phyloP scores from a whole-genome alignment of 2,329 filamentous ascomycete species.

The Grosmannia penicillata region DNA sequence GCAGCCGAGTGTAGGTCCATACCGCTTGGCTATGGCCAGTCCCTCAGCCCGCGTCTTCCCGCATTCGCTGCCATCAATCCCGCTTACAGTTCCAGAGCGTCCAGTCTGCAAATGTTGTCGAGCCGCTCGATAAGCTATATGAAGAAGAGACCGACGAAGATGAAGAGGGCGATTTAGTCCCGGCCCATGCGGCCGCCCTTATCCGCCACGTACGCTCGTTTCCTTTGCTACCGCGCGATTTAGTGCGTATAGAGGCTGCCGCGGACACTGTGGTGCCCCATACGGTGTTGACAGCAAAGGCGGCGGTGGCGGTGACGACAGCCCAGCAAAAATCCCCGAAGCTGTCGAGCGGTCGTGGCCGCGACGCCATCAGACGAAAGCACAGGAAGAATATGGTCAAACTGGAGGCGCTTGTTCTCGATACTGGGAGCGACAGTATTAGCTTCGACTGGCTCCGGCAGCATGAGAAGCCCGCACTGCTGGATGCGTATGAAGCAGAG shows the following conservation, averaged over 20 bases:
- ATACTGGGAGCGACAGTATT: conserved; percentile 12
- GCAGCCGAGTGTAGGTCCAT: conserved; percentile 41
- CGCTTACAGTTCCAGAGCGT: conserved; percentile 27
- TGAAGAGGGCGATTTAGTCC: conserved; percentile 8
- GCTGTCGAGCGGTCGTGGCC: background rate
- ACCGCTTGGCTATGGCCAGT: background rate
- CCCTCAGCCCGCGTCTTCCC: background rate
- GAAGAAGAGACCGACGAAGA: conserved; percentile 41
- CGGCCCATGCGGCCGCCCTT: conserved; percentile 47
- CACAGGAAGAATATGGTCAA: conserved; percentile 20
- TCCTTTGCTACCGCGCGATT: conserved; percentile 52
- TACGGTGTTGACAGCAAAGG: background rate
- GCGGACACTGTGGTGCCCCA: too few relatives aligned
- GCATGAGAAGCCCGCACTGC: conserved; percentile 13
- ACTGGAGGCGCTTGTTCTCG: conserved; percentile 36
- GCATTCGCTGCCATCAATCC: background rate
- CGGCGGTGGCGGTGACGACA: background rate
- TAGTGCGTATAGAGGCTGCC: conserved; percentile 28
- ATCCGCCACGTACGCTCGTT: conserved; percentile 59
- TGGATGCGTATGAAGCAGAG: conserved; percentile 50
- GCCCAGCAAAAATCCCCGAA: background rate
- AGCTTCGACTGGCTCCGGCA: conserved; percentile 7
- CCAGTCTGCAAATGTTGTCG: conserved; percentile 33
- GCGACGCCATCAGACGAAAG: background rate
- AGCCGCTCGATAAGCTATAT: conserved; percentile 40